Evolutionary conservation across 163 green algal species (phyloP).

Genomic region (Volvox carteri): DNA sequence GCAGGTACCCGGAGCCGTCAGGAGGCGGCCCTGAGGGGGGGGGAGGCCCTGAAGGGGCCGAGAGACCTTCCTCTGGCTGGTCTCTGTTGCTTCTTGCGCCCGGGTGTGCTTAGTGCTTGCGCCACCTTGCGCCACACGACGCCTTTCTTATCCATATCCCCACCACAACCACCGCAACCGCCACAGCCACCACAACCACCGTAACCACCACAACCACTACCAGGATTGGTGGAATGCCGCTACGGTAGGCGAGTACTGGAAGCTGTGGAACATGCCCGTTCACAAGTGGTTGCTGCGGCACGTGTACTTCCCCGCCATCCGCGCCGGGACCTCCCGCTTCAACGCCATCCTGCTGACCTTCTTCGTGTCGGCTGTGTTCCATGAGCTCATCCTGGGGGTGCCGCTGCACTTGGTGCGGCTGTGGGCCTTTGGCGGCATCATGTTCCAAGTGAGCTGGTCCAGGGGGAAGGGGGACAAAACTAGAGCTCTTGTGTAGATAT

Average conservation of each 20-base stretch:
- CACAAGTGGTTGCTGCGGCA: slow-evolving; percentile 96
- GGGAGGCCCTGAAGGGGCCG: too few relatives aligned
- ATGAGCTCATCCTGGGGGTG: slow-evolving; percentile 91
- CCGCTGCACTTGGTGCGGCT: slow-evolving; percentile 86
- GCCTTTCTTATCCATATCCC: too few relatives aligned
- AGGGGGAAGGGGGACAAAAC: background rate
- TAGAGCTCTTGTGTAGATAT: too few relatives aligned
- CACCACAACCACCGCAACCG: background rate
- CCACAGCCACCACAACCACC: background rate
- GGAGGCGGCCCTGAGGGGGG: too few relatives aligned
- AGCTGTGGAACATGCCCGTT: slow-evolving; percentile 93
- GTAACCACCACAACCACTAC: background rate
- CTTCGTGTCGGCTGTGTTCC: slow-evolving; percentile 90
- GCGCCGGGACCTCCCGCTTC: slow-evolving; percentile 65
- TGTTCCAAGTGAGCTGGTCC: slow-evolving; percentile 75
- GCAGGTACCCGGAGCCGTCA: too few relatives aligned
- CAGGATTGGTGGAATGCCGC: slow-evolving; percentile 94
- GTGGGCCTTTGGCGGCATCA: slow-evolving; percentile 86
- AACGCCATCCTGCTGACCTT: slow-evolving; percentile 84
- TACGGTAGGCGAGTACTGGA: slow-evolving; percentile 86
- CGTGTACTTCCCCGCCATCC: slow-evolving; percentile 89
- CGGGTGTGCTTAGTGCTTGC: too few relatives aligned
- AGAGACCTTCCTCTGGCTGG: too few relatives aligned
- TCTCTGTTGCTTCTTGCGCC: too few relatives aligned
- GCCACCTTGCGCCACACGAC: too few relatives aligned